phyloP scores from a whole-genome alignment of 2,329 filamentous ascomycete species.

The Diaporthe eres region DNA sequence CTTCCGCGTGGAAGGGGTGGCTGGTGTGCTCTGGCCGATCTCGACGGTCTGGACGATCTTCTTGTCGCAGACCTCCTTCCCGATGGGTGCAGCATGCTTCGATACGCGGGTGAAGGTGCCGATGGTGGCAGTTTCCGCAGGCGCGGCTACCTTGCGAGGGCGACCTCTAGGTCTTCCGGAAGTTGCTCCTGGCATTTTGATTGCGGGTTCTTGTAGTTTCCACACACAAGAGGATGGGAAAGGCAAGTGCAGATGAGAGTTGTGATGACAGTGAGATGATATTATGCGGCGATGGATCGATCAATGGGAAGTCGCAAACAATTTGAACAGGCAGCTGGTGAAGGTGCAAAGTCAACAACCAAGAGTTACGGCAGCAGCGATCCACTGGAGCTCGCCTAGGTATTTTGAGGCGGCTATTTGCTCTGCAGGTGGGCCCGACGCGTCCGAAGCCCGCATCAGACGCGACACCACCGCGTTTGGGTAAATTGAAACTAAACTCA shows the following conservation, averaged over 20 bases:
- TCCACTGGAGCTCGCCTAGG: slow-evolving; percentile 1
- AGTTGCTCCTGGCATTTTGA: slow-evolving; percentile 37
- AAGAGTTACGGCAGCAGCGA: background rate
- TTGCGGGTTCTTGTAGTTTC: background rate
- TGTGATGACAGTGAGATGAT: background rate
- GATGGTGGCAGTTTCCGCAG: slow-evolving; percentile 50
- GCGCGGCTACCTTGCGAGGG: slow-evolving; percentile 37
- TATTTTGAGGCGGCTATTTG: slow-evolving; percentile 19
- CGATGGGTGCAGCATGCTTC: slow-evolving; percentile 52
- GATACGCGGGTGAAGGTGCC: slow-evolving; percentile 63
- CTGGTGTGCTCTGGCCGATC: slow-evolving; percentile 36
- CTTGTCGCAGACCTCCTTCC: slow-evolving; percentile 48
- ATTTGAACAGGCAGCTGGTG: slow-evolving; percentile 1
- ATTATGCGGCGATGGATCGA: background rate
- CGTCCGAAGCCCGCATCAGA: slow-evolving; percentile 8
- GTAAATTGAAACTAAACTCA: slow-evolving; percentile 11
- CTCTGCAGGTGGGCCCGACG: slow-evolving; percentile 19
- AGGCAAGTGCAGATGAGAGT: background rate
- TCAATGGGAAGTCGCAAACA: slow-evolving; percentile 13
- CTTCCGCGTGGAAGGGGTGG: slow-evolving; percentile 52
- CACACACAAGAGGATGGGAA: background rate
- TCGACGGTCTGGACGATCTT: slow-evolving; percentile 50
- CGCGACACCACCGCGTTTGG: slow-evolving; percentile 27
- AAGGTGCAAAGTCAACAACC: slow-evolving; percentile 22
- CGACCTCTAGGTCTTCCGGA: slow-evolving; percentile 34